A percentile compares a stretch with the other conserved stretches of the same genome.
Conservation (phyloP, 768 basidiomycete species). For the Pleurotus pulmonarius region DNA sequence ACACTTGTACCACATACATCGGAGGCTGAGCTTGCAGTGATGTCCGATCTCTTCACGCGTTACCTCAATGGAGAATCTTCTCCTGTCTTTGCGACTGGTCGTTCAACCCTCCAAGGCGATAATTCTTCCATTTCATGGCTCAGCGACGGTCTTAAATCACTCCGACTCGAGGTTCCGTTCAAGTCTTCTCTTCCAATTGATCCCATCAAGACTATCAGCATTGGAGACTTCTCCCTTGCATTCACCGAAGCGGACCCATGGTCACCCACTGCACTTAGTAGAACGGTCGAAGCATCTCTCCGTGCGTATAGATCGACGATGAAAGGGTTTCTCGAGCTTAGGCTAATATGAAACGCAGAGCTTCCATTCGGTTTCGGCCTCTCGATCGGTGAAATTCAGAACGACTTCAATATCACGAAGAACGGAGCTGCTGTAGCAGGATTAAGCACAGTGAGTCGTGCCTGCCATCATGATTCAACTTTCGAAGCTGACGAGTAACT, state of each 20-base stretch:
- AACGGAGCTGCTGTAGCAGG: slow-evolving; percentile 51
- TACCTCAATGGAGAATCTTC: slow-evolving; percentile 65
- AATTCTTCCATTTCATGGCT: slow-evolving; percentile 64
- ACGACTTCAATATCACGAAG: slow-evolving; percentile 58
- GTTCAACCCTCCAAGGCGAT: slow-evolving; percentile 54
- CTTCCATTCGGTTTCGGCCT: slow-evolving; percentile 71
- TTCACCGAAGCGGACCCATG: slow-evolving; percentile 55
- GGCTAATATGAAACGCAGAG: slow-evolving; percentile 28
- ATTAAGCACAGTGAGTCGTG: slow-evolving; percentile 47
- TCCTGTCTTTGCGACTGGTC: slow-evolving; percentile 55
- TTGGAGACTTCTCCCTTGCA: slow-evolving; percentile 52
- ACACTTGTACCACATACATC: slow-evolving; percentile 50
- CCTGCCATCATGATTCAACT: neutral
- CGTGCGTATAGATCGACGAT: slow-evolving; percentile 27
- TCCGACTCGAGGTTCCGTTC: slow-evolving; percentile 64
- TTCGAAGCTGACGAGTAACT: neutral
- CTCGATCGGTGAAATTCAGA: slow-evolving; percentile 56
- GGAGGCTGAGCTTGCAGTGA: slow-evolving; percentile 36
- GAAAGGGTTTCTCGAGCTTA: neutral
- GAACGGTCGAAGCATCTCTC: slow-evolving; percentile 56
- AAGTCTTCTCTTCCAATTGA: slow-evolving; percentile 44
- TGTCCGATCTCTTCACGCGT: slow-evolving; percentile 65
- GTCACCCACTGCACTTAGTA: slow-evolving; percentile 53
- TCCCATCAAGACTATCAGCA: slow-evolving; percentile 62
- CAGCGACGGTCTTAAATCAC: slow-evolving; percentile 51